Percentiles rank a stretch among this genome's conserved stretches.
These are phyloP conservation scores for Tetracladium setigerum DNA, from an alignment of 495 filamentous ascomycete genomes.

Conservation along the genomic window DNA sequence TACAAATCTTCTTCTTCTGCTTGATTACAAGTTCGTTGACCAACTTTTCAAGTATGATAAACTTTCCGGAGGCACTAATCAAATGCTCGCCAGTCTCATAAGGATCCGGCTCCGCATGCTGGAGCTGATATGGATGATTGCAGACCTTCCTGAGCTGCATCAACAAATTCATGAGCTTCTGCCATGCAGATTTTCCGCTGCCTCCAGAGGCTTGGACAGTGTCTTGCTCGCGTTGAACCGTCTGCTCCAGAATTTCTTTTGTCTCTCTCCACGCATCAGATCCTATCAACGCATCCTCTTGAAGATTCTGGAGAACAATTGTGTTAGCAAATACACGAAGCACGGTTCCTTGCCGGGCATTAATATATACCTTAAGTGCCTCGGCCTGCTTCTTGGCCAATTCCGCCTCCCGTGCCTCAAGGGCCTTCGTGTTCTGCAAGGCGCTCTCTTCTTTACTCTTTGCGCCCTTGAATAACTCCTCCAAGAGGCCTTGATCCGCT, in stretches of 20 bases:
- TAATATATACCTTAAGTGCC: constrained; percentile 21
- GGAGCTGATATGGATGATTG: constrained; percentile 53
- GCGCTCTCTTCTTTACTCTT: constrained; percentile 38
- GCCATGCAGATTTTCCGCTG: constrained; percentile 34
- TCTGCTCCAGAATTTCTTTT: constrained; percentile 35
- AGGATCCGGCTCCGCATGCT: constrained; percentile 42
- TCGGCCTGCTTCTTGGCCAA: constrained; percentile 16
- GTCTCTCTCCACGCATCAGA: constrained; percentile 37
- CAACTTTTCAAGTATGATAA: constrained; percentile 56
- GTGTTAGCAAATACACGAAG: too few species aligned
- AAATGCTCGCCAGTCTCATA: constrained; percentile 42
- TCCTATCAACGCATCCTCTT: constrained; percentile 11
- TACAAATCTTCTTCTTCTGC: constrained; percentile 44
- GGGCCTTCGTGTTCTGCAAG: constrained; percentile 22
- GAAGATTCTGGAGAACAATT: not conserved
- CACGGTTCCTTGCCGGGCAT: too few species aligned
- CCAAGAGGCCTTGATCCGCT: constrained; percentile 40
- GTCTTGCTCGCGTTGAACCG: constrained; percentile 26
- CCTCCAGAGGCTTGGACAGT: constrained; percentile 31
- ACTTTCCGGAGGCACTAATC: constrained; percentile 52
- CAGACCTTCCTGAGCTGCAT: constrained; percentile 62
- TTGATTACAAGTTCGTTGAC: constrained; percentile 48
- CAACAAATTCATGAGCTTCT: constrained; percentile 53
- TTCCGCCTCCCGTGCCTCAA: constrained; percentile 16
- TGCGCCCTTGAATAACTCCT: constrained; percentile 43